Percentiles rank a stretch among this genome's conserved stretches.
These are phyloP conservation scores for Galerina sulciceps DNA, from an alignment of 768 basidiomycete genomes.

Conservation along the genomic window DNA sequence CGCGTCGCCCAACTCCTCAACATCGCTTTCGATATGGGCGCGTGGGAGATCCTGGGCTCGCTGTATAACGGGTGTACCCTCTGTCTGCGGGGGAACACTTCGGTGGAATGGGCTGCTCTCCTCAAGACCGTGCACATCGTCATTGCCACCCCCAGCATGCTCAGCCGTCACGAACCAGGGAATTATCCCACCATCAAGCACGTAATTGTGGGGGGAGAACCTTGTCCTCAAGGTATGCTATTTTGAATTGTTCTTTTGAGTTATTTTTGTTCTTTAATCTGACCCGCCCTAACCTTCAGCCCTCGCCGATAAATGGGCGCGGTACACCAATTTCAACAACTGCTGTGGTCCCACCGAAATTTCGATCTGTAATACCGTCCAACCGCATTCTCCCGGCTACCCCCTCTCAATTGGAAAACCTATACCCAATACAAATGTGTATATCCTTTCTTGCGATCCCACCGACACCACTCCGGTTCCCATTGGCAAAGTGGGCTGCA, in stretches of 20 bases:
- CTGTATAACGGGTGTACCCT: slow-evolving; percentile 57
- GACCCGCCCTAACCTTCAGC: neutral
- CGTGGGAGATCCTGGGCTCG: slow-evolving; percentile 56
- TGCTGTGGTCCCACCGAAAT: neutral
- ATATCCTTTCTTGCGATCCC: neutral
- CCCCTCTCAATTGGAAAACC: neutral
- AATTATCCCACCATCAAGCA: neutral
- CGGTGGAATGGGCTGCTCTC: slow-evolving; percentile 51
- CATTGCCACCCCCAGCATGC: slow-evolving; percentile 57
- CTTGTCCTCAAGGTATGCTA: neutral
- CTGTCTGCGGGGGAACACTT: slow-evolving; percentile 54
- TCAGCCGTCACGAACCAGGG: slow-evolving; percentile 27
- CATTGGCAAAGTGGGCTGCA: slow-evolving; percentile 19
- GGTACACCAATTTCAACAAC: neutral
- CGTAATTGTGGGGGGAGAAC: neutral
- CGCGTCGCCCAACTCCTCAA: slow-evolving; percentile 53
- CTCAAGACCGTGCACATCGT: slow-evolving; percentile 56
- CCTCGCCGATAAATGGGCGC: neutral
- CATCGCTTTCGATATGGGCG: slow-evolving; percentile 49
- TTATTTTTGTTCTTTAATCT: too few species aligned
- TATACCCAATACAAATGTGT: neutral
- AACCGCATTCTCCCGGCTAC: neutral
- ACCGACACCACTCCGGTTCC: neutral
- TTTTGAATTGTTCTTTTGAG: too few species aligned
- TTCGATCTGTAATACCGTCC: neutral